phyloP scores from a whole-genome alignment of 495 filamentous ascomycete species.

The Xylaria curta region DNA sequence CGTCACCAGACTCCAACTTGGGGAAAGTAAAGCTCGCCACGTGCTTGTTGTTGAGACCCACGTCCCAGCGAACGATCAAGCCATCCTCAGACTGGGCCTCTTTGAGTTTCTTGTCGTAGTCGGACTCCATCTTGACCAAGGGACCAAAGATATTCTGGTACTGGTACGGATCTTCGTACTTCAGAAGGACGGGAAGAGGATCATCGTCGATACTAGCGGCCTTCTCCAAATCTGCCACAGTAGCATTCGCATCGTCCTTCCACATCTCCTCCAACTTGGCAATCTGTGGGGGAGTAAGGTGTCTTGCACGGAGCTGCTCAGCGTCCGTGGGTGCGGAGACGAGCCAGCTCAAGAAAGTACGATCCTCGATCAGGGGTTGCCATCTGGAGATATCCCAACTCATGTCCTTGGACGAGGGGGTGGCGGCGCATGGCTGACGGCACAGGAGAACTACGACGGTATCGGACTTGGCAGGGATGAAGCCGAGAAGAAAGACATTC shows the following conservation, averaged over 20 bases:
- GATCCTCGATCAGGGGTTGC: conserved; percentile 97
- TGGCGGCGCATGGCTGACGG: conserved; percentile 93
- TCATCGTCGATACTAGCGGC: conserved; percentile 93
- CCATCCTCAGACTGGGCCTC: conserved; percentile 97
- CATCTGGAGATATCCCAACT: conserved; percentile 99
- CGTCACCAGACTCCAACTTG: conserved; percentile 96
- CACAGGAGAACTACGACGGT: conserved; percentile 97
- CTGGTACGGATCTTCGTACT: conserved; percentile 97
- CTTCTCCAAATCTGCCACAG: conserved; percentile 91
- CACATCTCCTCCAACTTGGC: conserved; percentile 98
- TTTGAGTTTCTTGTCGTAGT: conserved; percentile 98
- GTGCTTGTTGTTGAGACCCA: conserved; percentile 97
- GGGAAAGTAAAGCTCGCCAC: conserved; percentile 94
- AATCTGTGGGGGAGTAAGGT: conserved; percentile 94
- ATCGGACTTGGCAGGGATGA: conserved; percentile 99
- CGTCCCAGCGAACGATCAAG: conserved; percentile 92
- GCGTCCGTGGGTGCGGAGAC: conserved; percentile 88
- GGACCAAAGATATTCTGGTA: conserved; percentile 99
- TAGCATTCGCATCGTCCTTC: conserved; percentile 93
- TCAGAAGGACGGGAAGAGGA: conserved; percentile 87
- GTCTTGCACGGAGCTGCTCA: conserved; percentile 93
- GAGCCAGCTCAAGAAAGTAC: conserved; percentile 94
- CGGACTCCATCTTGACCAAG: conserved; percentile 98
- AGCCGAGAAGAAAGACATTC: conserved; percentile 98
- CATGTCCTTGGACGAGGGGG: conserved; percentile 98